Percentiles rank a stretch among this genome's conserved stretches.
Conservation (phyloP, 176 grass and related monocot species). For the Oryza meridionalis region DNA sequence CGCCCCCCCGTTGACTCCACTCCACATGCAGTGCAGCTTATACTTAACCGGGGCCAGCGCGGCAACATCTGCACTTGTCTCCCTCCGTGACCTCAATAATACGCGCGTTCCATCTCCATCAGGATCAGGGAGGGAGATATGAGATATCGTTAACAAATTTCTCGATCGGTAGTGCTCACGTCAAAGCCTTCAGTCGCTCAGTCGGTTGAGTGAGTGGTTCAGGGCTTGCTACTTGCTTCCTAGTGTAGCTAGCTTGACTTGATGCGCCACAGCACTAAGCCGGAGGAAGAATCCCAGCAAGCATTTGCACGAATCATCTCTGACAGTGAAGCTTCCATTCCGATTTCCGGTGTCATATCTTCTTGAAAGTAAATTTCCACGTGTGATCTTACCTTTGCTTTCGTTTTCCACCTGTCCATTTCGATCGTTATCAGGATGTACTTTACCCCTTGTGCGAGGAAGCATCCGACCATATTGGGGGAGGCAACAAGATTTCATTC, state of each 20-base stretch:
- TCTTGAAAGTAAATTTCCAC: background rate
- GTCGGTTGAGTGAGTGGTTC: background rate
- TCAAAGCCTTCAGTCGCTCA: constrained; percentile 27
- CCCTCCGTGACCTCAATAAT: constrained; percentile 21
- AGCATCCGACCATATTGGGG: constrained; percentile 33
- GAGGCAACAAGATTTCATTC: constrained; percentile 19
- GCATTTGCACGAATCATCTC: background rate
- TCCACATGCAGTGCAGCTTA: background rate
- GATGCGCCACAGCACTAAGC: constrained; percentile 31
- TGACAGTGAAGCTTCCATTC: constrained; percentile 33
- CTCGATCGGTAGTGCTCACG: constrained; percentile 34
- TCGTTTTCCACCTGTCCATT: background rate
- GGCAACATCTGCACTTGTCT: constrained; percentile 25
- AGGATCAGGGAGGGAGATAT: background rate
- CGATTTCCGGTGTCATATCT: background rate
- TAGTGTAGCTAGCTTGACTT: background rate
- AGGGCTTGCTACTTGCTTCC: background rate
- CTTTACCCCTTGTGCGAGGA: constrained; percentile 39
- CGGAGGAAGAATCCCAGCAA: background rate
- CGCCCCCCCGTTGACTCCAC: constrained; percentile 8
- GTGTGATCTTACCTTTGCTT: background rate
- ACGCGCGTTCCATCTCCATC: background rate
- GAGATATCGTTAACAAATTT: constrained; percentile 24
- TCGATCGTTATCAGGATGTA: background rate
- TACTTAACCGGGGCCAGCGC: background rate